Base-by-base conservation (phyloP, 352 stramenopile genomes). In the Globisporangium acanthophoron region DNA sequence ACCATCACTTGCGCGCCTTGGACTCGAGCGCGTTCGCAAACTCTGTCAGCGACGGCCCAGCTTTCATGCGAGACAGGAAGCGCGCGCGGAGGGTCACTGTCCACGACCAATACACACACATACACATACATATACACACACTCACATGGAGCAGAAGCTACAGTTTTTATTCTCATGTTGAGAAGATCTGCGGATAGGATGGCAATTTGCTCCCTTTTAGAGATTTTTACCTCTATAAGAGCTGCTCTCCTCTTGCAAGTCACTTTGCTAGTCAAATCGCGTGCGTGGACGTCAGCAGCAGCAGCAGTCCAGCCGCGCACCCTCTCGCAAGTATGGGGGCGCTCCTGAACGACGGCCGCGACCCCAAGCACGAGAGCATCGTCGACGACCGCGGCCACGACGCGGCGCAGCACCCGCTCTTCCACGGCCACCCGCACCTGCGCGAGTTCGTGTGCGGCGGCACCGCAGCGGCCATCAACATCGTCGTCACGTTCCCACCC, bases 391-490 rank as follows among this genome's bases (percentile, higher is more conserved):
- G 1, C 20, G 21, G 21, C 49, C 33, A 21, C 45, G 35, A 21
- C 35, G 29, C 56, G 48, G 13, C 55, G 56, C 29, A 45, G 31
- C 57, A 24, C 20, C 31, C 57, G 44, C 71, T 90, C 50, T 91
- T 91, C 54, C 63, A 52, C 18, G 52, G 59, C 40, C 82, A 80
- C 54, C 84, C 83, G 53, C 81, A 93, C 54, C 48, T 90, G 56
- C 82, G 78, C 46, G 87, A 96, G 74, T 91, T 93, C 62, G 67
- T 84, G 52, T 91, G 85, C 43, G 87, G 87, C 40, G 87, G 83
- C 54, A 74, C 80, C 16, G 87, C 87, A 1, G 85, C 87, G 11
- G 83, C 86, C 39, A 87, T 94, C 70, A 96, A 96, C 61, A 94
- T 95, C 53, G 52, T 95, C 40, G 66, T 92, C 55, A 96, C 87